Percentiles rank a stretch among this genome's conserved stretches.
Conservation (phyloP, 305 asterid genomes). For the Coffea humblotiana region DNA sequence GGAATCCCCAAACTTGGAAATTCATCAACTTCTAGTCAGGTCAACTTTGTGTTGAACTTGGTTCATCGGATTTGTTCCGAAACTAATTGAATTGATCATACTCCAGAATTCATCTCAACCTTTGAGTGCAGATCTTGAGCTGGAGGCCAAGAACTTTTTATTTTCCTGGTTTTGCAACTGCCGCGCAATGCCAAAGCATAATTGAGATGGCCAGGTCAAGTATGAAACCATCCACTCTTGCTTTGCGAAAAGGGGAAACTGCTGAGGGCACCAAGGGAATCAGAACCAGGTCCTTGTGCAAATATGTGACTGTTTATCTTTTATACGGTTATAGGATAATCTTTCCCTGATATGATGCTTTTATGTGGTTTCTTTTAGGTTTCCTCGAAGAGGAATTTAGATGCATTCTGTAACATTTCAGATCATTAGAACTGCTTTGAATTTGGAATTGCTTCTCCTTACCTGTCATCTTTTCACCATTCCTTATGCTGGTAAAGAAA, state of each 20-base stretch:
- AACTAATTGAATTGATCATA: background rate
- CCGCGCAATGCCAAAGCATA: conserved; percentile 64
- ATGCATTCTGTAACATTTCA: background rate
- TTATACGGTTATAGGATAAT: too few species aligned
- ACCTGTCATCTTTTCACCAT: background rate
- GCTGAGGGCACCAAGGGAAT: conserved; percentile 69
- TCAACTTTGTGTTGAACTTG: background rate
- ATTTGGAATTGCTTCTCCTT: background rate
- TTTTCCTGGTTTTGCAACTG: conserved; percentile 84
- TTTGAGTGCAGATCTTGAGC: conserved; percentile 56
- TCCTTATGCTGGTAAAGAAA: background rate
- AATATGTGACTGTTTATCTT: too few species aligned
- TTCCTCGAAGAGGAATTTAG: too few species aligned
- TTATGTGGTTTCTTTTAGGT: background rate
- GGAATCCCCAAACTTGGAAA: background rate
- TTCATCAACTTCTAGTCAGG: too few species aligned
- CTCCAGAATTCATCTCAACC: background rate
- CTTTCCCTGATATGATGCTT: background rate
- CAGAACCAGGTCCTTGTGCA: conserved; percentile 64
- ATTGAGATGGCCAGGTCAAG: conserved; percentile 51
- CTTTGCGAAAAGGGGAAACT: conserved; percentile 80
- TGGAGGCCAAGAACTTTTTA: conserved; percentile 79
- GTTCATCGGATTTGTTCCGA: background rate
- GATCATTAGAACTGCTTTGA: background rate
- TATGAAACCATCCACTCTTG: conserved; percentile 66